Evolutionary conservation across 805 yeast species (phyloP).

Genomic region (Lachancea nothofagi): DNA sequence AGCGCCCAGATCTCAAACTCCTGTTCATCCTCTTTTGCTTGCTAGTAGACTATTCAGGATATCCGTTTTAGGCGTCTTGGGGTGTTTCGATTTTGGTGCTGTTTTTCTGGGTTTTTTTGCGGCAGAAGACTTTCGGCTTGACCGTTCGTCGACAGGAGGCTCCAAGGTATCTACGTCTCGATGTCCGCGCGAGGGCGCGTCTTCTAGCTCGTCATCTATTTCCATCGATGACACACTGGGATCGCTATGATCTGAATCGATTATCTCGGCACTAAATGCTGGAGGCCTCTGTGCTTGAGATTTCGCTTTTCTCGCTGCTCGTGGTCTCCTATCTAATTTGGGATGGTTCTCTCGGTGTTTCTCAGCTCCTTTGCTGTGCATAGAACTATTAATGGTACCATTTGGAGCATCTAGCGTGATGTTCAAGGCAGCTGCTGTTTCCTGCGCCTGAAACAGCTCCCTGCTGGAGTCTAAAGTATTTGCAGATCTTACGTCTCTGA

Average conservation of each 20-base stretch:
- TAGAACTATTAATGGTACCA: neutral
- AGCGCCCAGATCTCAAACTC: no score
- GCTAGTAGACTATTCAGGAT: slow-evolving; percentile 26
- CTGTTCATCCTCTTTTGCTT: slow-evolving; percentile 16
- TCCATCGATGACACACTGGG: slow-evolving; percentile 12
- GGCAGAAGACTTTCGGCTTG: neutral
- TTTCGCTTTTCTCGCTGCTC: neutral
- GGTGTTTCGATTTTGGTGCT: slow-evolving; percentile 7
- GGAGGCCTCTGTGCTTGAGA: neutral
- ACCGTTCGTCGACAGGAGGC: neutral
- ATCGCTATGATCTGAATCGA: slow-evolving; percentile 13
- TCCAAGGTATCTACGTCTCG: slow-evolving; percentile 2
- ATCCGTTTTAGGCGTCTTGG: slow-evolving; percentile 31
- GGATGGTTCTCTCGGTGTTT: no score
- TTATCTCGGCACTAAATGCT: neutral
- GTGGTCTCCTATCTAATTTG: no score
- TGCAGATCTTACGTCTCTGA: slow-evolving; percentile 39
- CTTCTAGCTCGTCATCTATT: slow-evolving; percentile 5
- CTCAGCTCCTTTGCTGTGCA: neutral
- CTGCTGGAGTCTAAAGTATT: slow-evolving; percentile 15
- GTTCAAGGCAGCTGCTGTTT: slow-evolving; percentile 5
- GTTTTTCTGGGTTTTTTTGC: slow-evolving; percentile 1
- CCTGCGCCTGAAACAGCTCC: neutral
- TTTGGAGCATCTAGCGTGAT: neutral
- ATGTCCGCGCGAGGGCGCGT: neutral